Evolutionary conservation across 2,329 filamentous ascomycete species (phyloP).

Genomic region (Pseudogymnoascus sp.): DNA sequence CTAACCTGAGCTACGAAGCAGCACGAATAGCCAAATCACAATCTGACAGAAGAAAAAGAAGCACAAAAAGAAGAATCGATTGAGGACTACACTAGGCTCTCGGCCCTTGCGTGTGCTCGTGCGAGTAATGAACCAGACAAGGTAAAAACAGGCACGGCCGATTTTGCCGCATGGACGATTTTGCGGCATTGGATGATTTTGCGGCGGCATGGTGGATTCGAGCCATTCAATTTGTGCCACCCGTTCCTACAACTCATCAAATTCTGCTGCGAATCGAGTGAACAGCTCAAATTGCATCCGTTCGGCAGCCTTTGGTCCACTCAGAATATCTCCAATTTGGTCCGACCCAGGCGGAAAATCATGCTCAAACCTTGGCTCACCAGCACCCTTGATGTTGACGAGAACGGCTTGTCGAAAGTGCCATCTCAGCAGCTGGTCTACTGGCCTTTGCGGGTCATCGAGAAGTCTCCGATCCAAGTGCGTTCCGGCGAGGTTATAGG

Average conservation of each 20-base stretch:
- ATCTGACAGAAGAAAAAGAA: no score
- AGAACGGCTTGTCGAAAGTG: constrained; percentile 23
- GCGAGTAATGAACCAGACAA: no score
- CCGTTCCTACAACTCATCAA: not conserved
- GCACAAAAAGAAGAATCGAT: no score
- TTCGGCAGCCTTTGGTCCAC: constrained; percentile 43
- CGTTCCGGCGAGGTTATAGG: constrained; percentile 14
- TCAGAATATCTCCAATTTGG: constrained; percentile 27
- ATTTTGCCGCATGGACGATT: no score
- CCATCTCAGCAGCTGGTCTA: constrained; percentile 20
- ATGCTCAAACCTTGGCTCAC: constrained; percentile 22
- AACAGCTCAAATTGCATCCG: constrained; percentile 25
- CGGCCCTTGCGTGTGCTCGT: no score
- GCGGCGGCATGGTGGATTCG: no score
- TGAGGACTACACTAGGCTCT: no score
- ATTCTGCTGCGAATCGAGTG: constrained; percentile 16
- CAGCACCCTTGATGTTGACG: constrained; percentile 21
- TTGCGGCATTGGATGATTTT: no score
- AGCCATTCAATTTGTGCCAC: constrained; percentile 1
- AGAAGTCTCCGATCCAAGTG: constrained; percentile 16
- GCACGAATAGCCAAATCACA: no score
- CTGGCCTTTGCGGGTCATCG: constrained; percentile 12
- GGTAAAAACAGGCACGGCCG: no score
- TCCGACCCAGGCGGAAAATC: constrained; percentile 25
- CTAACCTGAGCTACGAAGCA: no score